phyloP scores from a whole-genome alignment of 495 filamentous ascomycete genomes.

The Penicillium angulare region DNA sequence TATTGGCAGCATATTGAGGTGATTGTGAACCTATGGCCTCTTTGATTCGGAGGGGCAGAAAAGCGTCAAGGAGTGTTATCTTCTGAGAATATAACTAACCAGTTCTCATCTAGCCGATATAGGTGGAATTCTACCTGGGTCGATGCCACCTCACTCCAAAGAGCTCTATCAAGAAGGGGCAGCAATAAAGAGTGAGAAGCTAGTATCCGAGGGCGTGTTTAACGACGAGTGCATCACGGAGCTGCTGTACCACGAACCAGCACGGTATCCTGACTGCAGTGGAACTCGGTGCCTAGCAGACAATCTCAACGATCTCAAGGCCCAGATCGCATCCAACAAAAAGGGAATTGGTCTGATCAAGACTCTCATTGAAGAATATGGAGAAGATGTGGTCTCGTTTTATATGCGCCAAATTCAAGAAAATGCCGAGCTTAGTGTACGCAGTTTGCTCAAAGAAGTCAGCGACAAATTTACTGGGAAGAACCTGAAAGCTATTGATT shows the following conservation, averaged over 20 bases:
- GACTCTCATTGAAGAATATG: slow-evolving; percentile 80
- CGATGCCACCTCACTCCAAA: slow-evolving; percentile 91
- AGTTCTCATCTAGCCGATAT: slow-evolving; percentile 68
- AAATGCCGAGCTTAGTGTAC: slow-evolving; percentile 82
- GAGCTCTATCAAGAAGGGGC: slow-evolving; percentile 94
- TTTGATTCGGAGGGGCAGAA: no score
- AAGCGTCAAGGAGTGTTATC: no score
- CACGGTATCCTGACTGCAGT: slow-evolving; percentile 78
- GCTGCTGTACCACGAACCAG: slow-evolving; percentile 79
- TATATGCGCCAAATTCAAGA: slow-evolving; percentile 93
- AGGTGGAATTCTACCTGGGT: slow-evolving; percentile 88
- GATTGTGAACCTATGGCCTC: neutral
- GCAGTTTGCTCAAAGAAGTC: slow-evolving; percentile 73
- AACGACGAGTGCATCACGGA: slow-evolving; percentile 81
- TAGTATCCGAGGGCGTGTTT: slow-evolving; percentile 87
- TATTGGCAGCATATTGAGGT: neutral
- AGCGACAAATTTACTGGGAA: slow-evolving; percentile 68
- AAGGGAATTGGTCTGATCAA: slow-evolving; percentile 90
- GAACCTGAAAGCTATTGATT: slow-evolving; percentile 78
- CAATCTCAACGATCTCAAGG: slow-evolving; percentile 93
- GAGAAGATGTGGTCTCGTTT: slow-evolving; percentile 83
- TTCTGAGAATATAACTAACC: slow-evolving; percentile 62
- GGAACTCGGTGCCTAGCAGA: slow-evolving; percentile 86
- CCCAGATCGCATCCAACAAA: slow-evolving; percentile 91
- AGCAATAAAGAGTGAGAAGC: slow-evolving; percentile 85